phyloP scores from a whole-genome alignment of 176 grass and related monocot genomes.

The Ampelocalamus luodianensis region DNA sequence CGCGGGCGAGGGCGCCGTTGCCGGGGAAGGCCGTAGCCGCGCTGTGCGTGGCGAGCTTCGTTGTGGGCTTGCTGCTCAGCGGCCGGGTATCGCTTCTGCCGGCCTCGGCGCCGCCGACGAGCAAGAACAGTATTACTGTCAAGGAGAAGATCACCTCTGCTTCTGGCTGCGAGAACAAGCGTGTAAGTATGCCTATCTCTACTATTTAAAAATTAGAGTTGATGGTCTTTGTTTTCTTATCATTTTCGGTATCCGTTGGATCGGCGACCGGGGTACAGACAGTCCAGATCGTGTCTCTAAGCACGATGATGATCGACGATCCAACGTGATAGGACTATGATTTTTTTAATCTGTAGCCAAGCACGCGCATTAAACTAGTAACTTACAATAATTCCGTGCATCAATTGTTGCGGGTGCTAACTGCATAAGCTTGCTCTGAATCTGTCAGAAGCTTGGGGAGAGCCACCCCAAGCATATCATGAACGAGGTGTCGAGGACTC shows the following conservation, averaged over 20 bases:
- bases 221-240: too few species aligned
- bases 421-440: neutral
- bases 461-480: slow-evolving; percentile 53
- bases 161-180: slow-evolving; percentile 54
- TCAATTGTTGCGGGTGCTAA: neutral
- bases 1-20: slow-evolving; percentile 52
- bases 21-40: slow-evolving; percentile 52
- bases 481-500: slow-evolving; percentile 75
- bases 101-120: neutral
- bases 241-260: too few species aligned
- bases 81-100: slow-evolving; percentile 41
- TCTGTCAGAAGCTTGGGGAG: slow-evolving; percentile 59
- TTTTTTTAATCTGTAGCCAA: too few species aligned
- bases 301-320: too few species aligned
- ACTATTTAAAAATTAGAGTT: too few species aligned
- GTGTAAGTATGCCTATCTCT: slow-evolving; percentile 49
- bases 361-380: too few species aligned
- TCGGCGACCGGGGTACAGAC: too few species aligned
- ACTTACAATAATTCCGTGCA: neutral
- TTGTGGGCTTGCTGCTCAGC: slow-evolving; percentile 61
- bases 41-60: slow-evolving; percentile 68
- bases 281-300: too few species aligned
- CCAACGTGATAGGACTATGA: too few species aligned
- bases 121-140: neutral
- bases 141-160: slow-evolving; percentile 8